phyloP scores from a whole-genome alignment of 441 rosid genomes.

The Bruguiera hainesii region DNA sequence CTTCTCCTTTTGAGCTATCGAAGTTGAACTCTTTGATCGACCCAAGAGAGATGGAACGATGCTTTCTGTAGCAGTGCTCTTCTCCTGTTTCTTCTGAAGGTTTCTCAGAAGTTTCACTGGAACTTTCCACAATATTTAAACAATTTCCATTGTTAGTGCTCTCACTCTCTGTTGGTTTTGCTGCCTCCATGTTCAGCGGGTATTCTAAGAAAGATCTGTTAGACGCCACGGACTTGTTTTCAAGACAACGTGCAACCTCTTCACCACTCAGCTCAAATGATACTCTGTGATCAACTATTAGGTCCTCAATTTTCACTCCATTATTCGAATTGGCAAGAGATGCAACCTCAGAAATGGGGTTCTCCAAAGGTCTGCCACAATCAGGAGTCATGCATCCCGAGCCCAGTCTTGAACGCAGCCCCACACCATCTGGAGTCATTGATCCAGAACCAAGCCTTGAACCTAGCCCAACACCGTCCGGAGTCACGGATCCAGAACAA shows the following conservation, averaged over 20 bases:
- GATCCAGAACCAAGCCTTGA: slow-evolving; percentile 68
- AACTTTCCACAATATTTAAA: slow-evolving; percentile 23
- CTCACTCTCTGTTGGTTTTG: slow-evolving; percentile 34
- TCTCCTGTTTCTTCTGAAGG: slow-evolving; percentile 44
- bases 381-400: slow-evolving; percentile 68
- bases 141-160: slow-evolving; percentile 24
- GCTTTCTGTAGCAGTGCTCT: slow-evolving; percentile 52
- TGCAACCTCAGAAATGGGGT: slow-evolving; percentile 46
- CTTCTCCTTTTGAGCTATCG: slow-evolving; percentile 65
- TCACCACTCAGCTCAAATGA: slow-evolving; percentile 94
- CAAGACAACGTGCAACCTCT: slow-evolving; percentile 89
- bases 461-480: slow-evolving; percentile 33
- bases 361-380: slow-evolving; percentile 36
- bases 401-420: slow-evolving; percentile 42
- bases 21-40: slow-evolving; percentile 89
- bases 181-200: slow-evolving; percentile 36
- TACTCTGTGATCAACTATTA: slow-evolving; percentile 66
- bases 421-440: slow-evolving; percentile 54
- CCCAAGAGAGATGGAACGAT: slow-evolving; percentile 69
- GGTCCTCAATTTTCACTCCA: slow-evolving; percentile 47
- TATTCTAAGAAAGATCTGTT: slow-evolving; percentile 39
- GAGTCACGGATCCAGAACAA: slow-evolving; percentile 1
- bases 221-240: slow-evolving; percentile 46
- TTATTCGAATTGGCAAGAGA: slow-evolving; percentile 46
- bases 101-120: slow-evolving; percentile 32